Evolutionary conservation across 2,329 filamentous ascomycete genomes (phyloP).

Genomic region (Acrocalymma vagum): DNA sequence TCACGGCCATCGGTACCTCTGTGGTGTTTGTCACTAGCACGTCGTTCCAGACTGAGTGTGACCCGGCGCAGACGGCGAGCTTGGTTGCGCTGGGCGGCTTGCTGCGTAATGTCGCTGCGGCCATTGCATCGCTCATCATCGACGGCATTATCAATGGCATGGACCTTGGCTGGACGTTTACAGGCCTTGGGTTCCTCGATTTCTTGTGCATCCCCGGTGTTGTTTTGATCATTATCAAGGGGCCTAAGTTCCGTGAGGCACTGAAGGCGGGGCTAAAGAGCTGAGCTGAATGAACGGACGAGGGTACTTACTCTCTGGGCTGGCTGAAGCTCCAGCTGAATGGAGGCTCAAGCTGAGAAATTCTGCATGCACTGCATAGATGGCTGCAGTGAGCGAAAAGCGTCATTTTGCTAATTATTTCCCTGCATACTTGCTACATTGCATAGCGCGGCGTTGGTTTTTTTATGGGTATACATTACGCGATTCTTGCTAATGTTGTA

Average conservation of each 20-base stretch:
- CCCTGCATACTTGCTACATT: too few species aligned
- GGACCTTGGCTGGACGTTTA: slow-evolving; percentile 53
- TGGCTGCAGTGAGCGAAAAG: too few species aligned
- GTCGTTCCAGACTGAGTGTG: slow-evolving; percentile 53
- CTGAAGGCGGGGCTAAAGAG: slow-evolving; percentile 23
- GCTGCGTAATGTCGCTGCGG: slow-evolving; percentile 51
- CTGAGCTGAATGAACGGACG: slow-evolving; percentile 15
- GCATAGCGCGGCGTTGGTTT: too few species aligned
- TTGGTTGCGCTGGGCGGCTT: slow-evolving; percentile 53
- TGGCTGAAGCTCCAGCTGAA: too few species aligned
- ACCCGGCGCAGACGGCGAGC: slow-evolving; percentile 49
- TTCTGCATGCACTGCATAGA: too few species aligned
- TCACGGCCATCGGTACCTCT: slow-evolving; percentile 48
- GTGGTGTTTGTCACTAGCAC: slow-evolving; percentile 54
- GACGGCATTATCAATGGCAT: slow-evolving; percentile 41
- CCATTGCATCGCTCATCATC: slow-evolving; percentile 50
- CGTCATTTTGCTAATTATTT: too few species aligned
- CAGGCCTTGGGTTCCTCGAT: slow-evolving; percentile 43
- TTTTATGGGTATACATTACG: too few species aligned
- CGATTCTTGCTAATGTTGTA: too few species aligned
- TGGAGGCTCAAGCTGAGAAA: too few species aligned
- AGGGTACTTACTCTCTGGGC: too few species aligned
- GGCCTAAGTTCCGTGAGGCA: slow-evolving; percentile 29
- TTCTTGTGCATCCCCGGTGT: slow-evolving; percentile 33
- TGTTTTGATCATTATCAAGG: slow-evolving; percentile 28